Conservation (phyloP, 2,329 filamentous ascomycete species). For the Neospermospora avenae region DNA sequence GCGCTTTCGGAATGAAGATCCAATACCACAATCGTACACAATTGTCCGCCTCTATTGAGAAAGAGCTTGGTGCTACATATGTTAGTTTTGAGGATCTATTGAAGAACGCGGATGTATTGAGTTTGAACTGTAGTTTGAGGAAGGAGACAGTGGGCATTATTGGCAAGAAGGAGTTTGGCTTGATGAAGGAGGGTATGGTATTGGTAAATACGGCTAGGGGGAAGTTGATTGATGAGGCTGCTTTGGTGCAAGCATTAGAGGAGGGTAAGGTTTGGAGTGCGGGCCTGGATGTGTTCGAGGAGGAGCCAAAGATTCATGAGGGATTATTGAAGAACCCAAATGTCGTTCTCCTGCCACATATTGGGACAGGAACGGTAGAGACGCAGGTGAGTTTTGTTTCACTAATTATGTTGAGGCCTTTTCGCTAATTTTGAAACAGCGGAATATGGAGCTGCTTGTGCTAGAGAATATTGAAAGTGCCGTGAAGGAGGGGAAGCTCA, state of each 20-base stretch:
- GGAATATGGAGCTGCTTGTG: constrained; percentile 70
- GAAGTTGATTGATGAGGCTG: constrained; percentile 74
- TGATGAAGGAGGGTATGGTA: constrained; percentile 76
- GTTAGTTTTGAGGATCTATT: constrained; percentile 71
- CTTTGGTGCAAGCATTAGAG: constrained; percentile 70
- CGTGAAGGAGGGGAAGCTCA: constrained; percentile 56
- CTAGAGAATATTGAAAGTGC: constrained; percentile 66
- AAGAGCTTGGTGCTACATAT: constrained; percentile 51
- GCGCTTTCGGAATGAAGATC: constrained; percentile 71
- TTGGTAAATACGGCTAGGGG: constrained; percentile 80
- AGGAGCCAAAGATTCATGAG: constrained; percentile 72
- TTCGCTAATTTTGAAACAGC: constrained; percentile 34
- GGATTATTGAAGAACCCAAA: constrained; percentile 68
- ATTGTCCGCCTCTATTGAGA: constrained; percentile 51
- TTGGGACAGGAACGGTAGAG: constrained; percentile 76
- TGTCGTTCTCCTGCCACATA: constrained; percentile 74
- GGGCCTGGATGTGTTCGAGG: constrained; percentile 78
- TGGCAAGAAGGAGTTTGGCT: constrained; percentile 61
- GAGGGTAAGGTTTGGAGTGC: constrained; percentile 62
- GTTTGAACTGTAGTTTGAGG: constrained; percentile 72
- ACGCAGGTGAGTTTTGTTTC: constrained; percentile 31
- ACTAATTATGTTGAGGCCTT: not conserved
- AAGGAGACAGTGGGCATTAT: constrained; percentile 66
- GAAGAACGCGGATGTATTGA: constrained; percentile 67
- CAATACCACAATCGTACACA: constrained; percentile 69